Conservation (phyloP, 2,329 filamentous ascomycete species). For the Capronia epimyces region DNA sequence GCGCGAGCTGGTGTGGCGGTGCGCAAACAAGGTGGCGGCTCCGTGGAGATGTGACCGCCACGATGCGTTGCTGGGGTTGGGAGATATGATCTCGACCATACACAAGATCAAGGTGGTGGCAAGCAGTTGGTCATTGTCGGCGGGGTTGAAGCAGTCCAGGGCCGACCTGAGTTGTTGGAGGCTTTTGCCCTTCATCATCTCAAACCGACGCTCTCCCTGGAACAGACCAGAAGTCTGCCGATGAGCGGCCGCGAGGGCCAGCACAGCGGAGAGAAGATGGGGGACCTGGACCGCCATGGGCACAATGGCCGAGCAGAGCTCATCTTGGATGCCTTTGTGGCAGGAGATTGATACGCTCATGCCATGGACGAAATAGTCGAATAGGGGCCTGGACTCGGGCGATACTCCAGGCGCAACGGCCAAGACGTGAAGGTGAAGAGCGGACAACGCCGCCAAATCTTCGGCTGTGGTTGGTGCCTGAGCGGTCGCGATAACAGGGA, state of each 20-base stretch:
- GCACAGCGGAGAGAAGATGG: conserved; percentile 21
- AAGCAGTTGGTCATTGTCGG: conserved; percentile 10
- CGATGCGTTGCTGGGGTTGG: background rate
- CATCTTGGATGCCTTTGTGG: conserved; percentile 25
- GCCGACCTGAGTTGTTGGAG: conserved; percentile 9
- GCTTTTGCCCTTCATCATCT: conserved; percentile 6
- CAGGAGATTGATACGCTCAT: conserved; percentile 33
- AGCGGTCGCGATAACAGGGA: too few species aligned
- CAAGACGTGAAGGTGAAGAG: background rate
- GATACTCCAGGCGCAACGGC: background rate
- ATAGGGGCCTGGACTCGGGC: conserved; percentile 1
- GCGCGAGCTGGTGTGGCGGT: background rate
- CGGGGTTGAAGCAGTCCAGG: conserved; percentile 2
- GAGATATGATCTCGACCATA: conserved; percentile 11
- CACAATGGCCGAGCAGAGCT: conserved; percentile 24
- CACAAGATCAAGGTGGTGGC: conserved; percentile 12
- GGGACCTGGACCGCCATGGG: conserved; percentile 27
- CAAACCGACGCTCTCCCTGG: conserved; percentile 30
- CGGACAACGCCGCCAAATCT: background rate
- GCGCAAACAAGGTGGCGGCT: conserved; percentile 1
- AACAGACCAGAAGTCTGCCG: conserved; percentile 36
- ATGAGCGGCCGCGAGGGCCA: conserved; percentile 27
- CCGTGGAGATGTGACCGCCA: conserved; percentile 12
- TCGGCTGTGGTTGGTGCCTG: too few species aligned
- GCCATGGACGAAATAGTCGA: conserved; percentile 35